A percentile compares a stretch with the other conserved stretches of the same genome.
Evolutionary conservation across 495 filamentous ascomycete species (phyloP).

Genomic region (Diplogelasinospora grovesii): DNA sequence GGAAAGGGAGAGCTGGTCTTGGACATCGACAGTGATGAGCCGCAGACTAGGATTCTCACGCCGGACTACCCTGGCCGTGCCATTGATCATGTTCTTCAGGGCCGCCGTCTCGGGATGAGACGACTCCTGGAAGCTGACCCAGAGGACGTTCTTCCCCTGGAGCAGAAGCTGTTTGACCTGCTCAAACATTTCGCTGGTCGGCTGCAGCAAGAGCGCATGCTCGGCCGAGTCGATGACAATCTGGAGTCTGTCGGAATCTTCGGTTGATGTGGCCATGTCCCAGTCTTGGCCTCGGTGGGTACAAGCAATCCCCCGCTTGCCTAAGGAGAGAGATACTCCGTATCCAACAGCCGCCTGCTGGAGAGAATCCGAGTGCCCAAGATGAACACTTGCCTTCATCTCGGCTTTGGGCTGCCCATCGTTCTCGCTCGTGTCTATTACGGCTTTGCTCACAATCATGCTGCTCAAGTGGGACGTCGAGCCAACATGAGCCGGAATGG

Average conservation of each 20-base stretch:
- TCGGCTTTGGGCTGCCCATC: no score
- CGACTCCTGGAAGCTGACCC: conserved; percentile 9
- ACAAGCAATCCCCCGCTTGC: background rate
- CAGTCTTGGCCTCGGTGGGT: background rate
- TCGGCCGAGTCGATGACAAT: conserved; percentile 6
- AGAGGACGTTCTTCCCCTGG: conserved; percentile 9
- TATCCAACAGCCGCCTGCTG: background rate
- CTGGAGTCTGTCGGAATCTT: background rate
- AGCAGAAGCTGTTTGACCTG: conserved; percentile 7
- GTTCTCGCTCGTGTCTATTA: no score
- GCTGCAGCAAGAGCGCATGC: background rate
- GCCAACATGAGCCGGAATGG: conserved; percentile 3
- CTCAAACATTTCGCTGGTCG: background rate
- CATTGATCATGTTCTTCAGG: conserved; percentile 1
- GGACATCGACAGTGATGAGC: background rate
- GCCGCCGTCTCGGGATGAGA: background rate
- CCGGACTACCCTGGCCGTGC: background rate
- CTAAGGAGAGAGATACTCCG: background rate
- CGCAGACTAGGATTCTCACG: conserved; percentile 2
- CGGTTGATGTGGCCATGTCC: background rate
- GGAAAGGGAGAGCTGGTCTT: conserved; percentile 2
- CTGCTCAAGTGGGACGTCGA: background rate
- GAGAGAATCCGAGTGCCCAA: background rate
- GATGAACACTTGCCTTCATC: conserved; percentile 6
- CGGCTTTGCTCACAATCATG: no score